Evolutionary conservation across 345 rosid species (phyloP).

Genomic region (Draba incana): DNA sequence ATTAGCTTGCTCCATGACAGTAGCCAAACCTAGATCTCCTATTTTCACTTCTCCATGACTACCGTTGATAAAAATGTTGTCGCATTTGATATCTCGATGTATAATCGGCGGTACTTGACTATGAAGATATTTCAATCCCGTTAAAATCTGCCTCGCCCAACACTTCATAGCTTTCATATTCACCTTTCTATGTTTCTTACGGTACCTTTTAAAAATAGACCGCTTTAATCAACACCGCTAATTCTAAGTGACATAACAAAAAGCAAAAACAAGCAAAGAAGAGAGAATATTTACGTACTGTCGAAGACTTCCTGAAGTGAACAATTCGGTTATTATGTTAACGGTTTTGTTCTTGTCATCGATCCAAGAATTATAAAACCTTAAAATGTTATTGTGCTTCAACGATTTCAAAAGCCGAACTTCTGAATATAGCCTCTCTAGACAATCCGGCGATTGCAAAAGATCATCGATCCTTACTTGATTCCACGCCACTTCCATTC

Average conservation of each 20-base stretch:
- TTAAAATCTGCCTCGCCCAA: conserved; percentile 92
- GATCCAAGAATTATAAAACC: conserved; percentile 88
- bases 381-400: conserved; percentile 80
- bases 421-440: conserved; percentile 91
- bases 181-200: conserved; percentile 86
- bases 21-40: conserved; percentile 97
- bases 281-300: conserved; percentile 54
- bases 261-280: conserved; percentile 28
- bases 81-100: conserved; percentile 97
- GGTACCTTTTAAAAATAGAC: conserved; percentile 56
- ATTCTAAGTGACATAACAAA: background rate
- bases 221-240: conserved; percentile 21
- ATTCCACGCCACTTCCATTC: conserved; percentile 99
- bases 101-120: conserved; percentile 81
- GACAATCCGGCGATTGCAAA: conserved; percentile 80
- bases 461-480: conserved; percentile 88
- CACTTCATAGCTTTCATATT: conserved; percentile 83
- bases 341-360: conserved; percentile 91
- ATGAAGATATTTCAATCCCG: conserved; percentile 81
- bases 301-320: conserved; percentile 94
- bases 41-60: conserved; percentile 96
- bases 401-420: conserved; percentile 83
- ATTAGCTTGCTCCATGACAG: conserved; percentile 83
- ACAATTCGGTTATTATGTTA: conserved; percentile 86
- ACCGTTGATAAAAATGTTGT: conserved; percentile 92